Evolutionary conservation across 352 stramenopile genomes (phyloP).

Genomic region (Globisporangium cederbergense): DNA sequence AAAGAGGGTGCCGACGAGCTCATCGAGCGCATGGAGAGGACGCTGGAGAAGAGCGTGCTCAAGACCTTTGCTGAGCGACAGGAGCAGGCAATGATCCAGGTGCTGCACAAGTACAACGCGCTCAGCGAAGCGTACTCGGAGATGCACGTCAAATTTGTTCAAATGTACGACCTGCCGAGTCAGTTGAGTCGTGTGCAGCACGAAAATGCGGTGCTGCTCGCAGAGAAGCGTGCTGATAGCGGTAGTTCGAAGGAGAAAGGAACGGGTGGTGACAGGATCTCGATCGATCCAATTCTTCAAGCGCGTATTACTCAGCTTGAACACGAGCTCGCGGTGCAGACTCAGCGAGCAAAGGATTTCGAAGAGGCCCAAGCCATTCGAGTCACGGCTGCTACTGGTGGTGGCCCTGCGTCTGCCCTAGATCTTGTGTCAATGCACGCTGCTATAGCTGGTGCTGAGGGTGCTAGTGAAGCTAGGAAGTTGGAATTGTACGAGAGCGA

Average conservation of each 20-base stretch:
- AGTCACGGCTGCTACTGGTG: neutral
- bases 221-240: constrained; percentile 23
- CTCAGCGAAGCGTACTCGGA: constrained; percentile 42
- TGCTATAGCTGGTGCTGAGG: neutral
- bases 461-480: neutral
- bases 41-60: constrained; percentile 56
- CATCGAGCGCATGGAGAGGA: constrained; percentile 59
- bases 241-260: neutral
- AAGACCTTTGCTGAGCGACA: constrained; percentile 45
- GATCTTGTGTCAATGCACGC: constrained; percentile 12
- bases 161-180: constrained; percentile 39
- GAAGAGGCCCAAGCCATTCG: constrained; percentile 25
- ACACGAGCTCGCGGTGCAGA: constrained; percentile 36
- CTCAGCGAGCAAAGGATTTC: constrained; percentile 39
- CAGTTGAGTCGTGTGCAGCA: constrained; percentile 47
- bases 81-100: constrained; percentile 24
- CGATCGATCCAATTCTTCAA: constrained; percentile 23
- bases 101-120: constrained; percentile 37
- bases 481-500: constrained; percentile 20
- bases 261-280: neutral
- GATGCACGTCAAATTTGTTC: constrained; percentile 48
- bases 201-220: constrained; percentile 44
- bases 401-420: neutral
- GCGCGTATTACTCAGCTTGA: constrained; percentile 52
- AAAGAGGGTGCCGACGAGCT: constrained; percentile 69